Conservation (phyloP, 352 stramenopile species). For the Phytopythium chamaehyphon region DNA sequence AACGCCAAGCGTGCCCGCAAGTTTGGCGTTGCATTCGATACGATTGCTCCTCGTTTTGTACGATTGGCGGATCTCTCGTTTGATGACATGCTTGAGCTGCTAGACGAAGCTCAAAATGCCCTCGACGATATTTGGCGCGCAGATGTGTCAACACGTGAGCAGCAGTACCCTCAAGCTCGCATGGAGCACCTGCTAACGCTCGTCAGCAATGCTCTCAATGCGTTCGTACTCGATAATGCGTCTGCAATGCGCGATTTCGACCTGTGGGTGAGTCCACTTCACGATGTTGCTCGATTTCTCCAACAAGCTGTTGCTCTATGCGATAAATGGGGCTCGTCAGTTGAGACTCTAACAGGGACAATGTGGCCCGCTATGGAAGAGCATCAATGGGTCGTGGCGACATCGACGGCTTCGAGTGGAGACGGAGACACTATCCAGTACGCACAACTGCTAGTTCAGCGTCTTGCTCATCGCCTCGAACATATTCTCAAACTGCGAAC, state of each 20-base stretch:
- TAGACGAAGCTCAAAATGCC: constrained; percentile 82
- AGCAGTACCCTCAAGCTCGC: constrained; percentile 77
- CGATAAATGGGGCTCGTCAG: constrained; percentile 72
- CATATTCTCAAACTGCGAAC: constrained; percentile 79
- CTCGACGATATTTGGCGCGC: constrained; percentile 89
- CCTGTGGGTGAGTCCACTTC: constrained; percentile 68
- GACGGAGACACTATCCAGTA: constrained; percentile 28
- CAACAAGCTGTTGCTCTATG: constrained; percentile 64
- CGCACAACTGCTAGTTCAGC: constrained; percentile 21
- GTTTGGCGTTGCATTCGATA: constrained; percentile 77
- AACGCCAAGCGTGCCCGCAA: constrained; percentile 69
- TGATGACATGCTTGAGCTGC: constrained; percentile 80
- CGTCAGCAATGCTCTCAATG: constrained; percentile 72
- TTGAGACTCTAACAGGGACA: constrained; percentile 74
- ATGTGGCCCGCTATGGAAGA: constrained; percentile 80
- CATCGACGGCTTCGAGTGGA: constrained; percentile 9
- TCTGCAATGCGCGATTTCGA: constrained; percentile 30
- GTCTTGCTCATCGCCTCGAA: constrained; percentile 66
- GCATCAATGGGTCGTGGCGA: constrained; percentile 56
- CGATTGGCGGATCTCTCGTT: constrained; percentile 52
- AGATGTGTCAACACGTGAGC: constrained; percentile 37
- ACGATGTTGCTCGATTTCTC: constrained; percentile 56
- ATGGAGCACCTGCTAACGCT: constrained; percentile 89
- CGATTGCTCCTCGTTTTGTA: constrained; percentile 74
- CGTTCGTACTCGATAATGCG: constrained; percentile 53